Evolutionary conservation across 805 yeast genomes (phyloP).

Genomic region (Pichia thaimueangensis): DNA sequence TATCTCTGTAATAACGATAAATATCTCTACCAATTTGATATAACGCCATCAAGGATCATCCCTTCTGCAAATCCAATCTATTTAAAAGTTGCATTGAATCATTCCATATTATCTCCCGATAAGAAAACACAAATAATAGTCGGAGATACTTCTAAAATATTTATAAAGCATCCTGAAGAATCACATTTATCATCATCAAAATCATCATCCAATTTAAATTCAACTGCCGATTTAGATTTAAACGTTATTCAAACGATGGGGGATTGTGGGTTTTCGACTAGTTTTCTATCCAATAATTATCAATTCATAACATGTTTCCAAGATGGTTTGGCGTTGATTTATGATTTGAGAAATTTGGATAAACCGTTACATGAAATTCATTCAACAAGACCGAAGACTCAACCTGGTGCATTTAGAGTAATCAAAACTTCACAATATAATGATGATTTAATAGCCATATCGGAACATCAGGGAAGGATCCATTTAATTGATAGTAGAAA

Average conservation of each 20-base stretch:
- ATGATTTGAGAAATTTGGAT: conserved; percentile 61
- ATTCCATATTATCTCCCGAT: conserved; percentile 64
- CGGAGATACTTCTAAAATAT: conserved; percentile 72
- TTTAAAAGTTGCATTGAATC: conserved; percentile 66
- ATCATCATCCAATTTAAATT: no score
- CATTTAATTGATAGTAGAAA: conserved; percentile 79
- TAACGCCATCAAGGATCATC: conserved; percentile 39
- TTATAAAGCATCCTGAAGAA: conserved; percentile 41
- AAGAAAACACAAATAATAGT: conserved; percentile 53
- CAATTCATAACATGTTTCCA: conserved; percentile 79
- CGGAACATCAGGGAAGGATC: conserved; percentile 83
- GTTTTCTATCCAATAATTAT: conserved; percentile 68
- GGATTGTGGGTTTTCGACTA: conserved; percentile 79
- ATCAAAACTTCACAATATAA: conserved; percentile 55
- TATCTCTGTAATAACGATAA: conserved; percentile 82
- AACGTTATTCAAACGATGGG: conserved; percentile 41
- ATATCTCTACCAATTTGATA: conserved; percentile 57
- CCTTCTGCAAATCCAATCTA: conserved; percentile 32
- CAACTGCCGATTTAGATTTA: conserved; percentile 33
- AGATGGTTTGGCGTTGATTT: conserved; percentile 73
- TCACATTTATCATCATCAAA: no score
- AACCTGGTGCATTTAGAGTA: conserved; percentile 34
- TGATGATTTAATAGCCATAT: conserved; percentile 68
- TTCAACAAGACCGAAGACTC: conserved; percentile 53
- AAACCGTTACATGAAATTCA: conserved; percentile 47